A percentile compares a stretch with the other conserved stretches of the same genome.
These are phyloP conservation scores for Picochlorum sp. DNA, from an alignment of 139 green algal species.

Conservation along the genomic window DNA sequence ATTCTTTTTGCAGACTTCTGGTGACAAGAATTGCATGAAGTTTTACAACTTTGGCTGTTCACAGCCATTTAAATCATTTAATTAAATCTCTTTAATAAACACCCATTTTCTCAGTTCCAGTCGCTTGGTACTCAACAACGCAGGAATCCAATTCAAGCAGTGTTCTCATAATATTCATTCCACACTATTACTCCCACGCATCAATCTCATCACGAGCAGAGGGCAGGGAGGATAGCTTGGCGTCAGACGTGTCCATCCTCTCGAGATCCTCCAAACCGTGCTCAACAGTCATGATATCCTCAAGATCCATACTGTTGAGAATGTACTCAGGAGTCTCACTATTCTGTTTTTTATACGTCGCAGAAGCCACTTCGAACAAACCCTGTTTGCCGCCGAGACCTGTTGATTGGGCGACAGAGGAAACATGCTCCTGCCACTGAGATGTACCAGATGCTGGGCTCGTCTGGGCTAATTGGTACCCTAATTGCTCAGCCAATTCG, in stretches of 20 bases:
- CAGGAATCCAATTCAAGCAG: too few relatives aligned
- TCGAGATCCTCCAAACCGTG: background rate
- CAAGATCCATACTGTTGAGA: too few relatives aligned
- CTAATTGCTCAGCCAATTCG: constrained; percentile 1
- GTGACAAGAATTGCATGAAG: too few relatives aligned
- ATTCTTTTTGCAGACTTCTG: too few relatives aligned
- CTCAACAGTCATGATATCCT: too few relatives aligned
- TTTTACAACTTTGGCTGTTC: too few relatives aligned
- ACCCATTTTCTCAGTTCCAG: too few relatives aligned
- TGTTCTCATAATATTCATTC: too few relatives aligned
- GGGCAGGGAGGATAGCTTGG: background rate
- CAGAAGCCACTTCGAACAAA: constrained; percentile 35
- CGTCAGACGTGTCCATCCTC: background rate
- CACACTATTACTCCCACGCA: background rate
- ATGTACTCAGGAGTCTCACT: too few relatives aligned
- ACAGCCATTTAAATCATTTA: too few relatives aligned
- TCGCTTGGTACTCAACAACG: too few relatives aligned
- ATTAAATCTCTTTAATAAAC: too few relatives aligned
- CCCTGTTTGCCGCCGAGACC: constrained; percentile 20
- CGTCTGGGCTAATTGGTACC: background rate
- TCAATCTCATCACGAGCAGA: background rate
- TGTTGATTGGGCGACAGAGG: constrained; percentile 18
- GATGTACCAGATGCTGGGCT: constrained; percentile 3
- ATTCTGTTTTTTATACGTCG: constrained; percentile 14
- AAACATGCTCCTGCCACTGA: constrained; percentile 30